These are phyloP conservation scores for Pyrus bretschneideri DNA, from an alignment of 306 rosid species.

Conservation along the genomic window DNA sequence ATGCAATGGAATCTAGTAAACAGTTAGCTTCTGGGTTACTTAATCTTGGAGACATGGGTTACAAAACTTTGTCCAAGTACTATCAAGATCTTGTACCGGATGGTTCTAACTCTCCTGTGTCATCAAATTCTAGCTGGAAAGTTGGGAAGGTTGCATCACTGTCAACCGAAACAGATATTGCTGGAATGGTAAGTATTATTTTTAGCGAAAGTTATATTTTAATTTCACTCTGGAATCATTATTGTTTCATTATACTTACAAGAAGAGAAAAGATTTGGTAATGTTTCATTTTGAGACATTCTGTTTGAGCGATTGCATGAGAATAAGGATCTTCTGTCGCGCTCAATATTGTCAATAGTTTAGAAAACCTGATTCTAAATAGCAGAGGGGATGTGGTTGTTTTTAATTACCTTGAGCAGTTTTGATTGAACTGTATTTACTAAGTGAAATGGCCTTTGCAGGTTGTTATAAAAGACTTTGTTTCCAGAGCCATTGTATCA, in stretches of 20 bases:
- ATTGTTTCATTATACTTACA: neutral
- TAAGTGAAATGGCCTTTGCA: conserved; percentile 34
- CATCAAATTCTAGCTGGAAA: conserved; percentile 77
- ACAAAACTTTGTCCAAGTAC: conserved; percentile 85
- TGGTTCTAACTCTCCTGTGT: conserved; percentile 81
- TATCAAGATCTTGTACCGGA: conserved; percentile 87
- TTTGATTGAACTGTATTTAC: neutral
- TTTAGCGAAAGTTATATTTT: neutral
- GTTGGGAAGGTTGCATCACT: conserved; percentile 60
- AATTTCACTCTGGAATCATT: neutral
- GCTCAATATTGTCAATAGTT: neutral
- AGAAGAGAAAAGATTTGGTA: neutral
- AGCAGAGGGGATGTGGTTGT: neutral
- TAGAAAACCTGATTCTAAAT: neutral
- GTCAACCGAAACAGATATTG: conserved; percentile 58
- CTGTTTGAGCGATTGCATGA: neutral
- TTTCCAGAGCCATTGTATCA: conserved; percentile 63
- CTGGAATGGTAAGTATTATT: conserved; percentile 80
- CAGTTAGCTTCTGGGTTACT: conserved; percentile 82
- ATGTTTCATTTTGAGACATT: neutral
- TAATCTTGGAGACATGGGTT: conserved; percentile 88
- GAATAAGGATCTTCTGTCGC: neutral
- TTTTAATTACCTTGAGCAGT: neutral
- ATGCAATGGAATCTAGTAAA: conserved; percentile 98
- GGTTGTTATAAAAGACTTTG: conserved; percentile 81